Conservation (phyloP, 176 grass and related monocot genomes). For the Triticum turgidum region DNA sequence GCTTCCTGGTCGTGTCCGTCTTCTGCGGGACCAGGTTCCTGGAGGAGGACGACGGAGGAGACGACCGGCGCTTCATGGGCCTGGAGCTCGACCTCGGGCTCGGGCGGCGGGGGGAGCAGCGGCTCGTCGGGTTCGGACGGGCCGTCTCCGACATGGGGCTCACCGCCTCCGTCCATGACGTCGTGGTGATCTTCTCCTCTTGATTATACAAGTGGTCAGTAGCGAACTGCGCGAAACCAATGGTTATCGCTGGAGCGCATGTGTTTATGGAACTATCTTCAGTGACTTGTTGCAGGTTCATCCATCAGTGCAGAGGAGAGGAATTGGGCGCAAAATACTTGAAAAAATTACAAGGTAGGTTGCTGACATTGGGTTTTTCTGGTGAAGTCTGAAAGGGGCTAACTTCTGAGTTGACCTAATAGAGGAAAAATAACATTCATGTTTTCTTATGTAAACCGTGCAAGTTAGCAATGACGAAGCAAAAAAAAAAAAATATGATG, state of each 20-base stretch:
- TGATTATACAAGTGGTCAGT: background rate
- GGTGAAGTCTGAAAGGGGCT: background rate
- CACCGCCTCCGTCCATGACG: slow-evolving; percentile 83
- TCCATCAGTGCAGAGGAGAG: slow-evolving; percentile 70
- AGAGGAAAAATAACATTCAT: too few species aligned
- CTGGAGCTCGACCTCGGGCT: slow-evolving; percentile 29
- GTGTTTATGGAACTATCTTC: slow-evolving; percentile 55
- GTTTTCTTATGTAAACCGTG: background rate
- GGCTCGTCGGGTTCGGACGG: slow-evolving; percentile 71
- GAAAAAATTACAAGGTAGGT: slow-evolving; percentile 73
- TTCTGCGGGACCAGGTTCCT: slow-evolving; percentile 59
- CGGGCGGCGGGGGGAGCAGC: slow-evolving; percentile 14
- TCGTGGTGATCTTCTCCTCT: slow-evolving; percentile 61
- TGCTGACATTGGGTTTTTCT: background rate
- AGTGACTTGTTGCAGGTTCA: slow-evolving; percentile 86
- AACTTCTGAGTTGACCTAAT: background rate
- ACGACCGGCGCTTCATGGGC: slow-evolving; percentile 29
- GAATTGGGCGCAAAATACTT: slow-evolving; percentile 85
- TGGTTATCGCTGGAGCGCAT: background rate
- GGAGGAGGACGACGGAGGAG: background rate
- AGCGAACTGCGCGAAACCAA: background rate
- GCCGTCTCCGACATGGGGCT: slow-evolving; percentile 81
- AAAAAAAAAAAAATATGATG: background rate
- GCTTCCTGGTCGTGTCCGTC: slow-evolving; percentile 74
- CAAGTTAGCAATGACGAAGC: background rate